Evolutionary conservation across 306 rosid genomes (phyloP).

Genomic region (Crotalaria pallida): DNA sequence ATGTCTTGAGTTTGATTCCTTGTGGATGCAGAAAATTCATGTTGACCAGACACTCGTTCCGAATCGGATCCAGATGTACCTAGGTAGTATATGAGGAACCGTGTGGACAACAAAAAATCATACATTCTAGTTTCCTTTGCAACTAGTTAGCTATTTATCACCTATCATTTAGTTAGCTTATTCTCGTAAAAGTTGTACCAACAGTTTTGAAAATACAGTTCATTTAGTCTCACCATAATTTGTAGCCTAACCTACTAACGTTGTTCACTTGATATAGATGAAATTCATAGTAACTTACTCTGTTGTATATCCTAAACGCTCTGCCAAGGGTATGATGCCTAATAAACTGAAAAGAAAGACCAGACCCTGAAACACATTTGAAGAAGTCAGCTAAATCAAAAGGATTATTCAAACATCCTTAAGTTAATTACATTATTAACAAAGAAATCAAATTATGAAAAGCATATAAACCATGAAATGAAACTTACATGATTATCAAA

Average conservation of each 20-base stretch:
- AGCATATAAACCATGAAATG: not conserved
- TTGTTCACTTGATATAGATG: too few relatives aligned
- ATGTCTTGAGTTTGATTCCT: too few relatives aligned
- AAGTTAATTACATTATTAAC: not conserved
- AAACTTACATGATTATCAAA: slow-evolving; percentile 49
- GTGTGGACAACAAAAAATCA: too few relatives aligned
- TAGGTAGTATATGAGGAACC: too few relatives aligned
- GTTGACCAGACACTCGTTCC: too few relatives aligned
- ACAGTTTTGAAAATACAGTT: not conserved
- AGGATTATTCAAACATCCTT: not conserved
- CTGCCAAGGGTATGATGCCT: slow-evolving; percentile 71
- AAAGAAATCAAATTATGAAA: not conserved
- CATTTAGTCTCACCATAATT: not conserved
- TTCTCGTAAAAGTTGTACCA: not conserved
- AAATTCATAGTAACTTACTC: slow-evolving; percentile 39
- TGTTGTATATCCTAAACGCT: slow-evolving; percentile 72
- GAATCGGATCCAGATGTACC: too few relatives aligned
- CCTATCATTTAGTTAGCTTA: too few relatives aligned
- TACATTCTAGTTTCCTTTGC: not conserved
- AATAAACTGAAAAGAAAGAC: slow-evolving; percentile 60
- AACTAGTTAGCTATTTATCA: too few relatives aligned
- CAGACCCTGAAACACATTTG: slow-evolving; percentile 48
- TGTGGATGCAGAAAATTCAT: too few relatives aligned
- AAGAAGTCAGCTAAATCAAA: not conserved
- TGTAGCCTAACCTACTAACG: not conserved